Evolutionary conservation across 2,329 filamentous ascomycete species (phyloP).

Genomic region (Lasiodiplodia sp.): DNA sequence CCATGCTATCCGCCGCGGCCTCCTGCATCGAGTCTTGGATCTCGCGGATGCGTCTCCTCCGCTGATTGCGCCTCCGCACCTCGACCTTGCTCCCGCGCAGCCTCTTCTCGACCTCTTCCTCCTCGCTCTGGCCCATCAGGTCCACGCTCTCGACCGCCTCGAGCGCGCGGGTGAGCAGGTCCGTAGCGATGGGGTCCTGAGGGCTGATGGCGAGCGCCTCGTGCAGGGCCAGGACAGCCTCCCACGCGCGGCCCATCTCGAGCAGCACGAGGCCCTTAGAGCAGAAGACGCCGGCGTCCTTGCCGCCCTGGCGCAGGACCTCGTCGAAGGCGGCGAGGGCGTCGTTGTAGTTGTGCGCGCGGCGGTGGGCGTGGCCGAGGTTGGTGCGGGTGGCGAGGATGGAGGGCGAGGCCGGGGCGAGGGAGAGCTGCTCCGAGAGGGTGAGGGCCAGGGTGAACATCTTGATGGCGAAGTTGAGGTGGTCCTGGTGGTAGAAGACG

Average conservation of each 20-base stretch:
- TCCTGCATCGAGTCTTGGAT: slow-evolving; percentile 18
- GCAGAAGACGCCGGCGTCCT: slow-evolving; percentile 78
- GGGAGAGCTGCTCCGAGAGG: slow-evolving; percentile 80
- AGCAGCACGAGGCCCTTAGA: slow-evolving; percentile 86
- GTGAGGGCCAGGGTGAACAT: slow-evolving; percentile 80
- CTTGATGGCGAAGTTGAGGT: slow-evolving; percentile 75
- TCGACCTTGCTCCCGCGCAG: slow-evolving; percentile 23
- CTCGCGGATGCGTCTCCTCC: slow-evolving; percentile 15
- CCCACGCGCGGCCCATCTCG: slow-evolving; percentile 75
- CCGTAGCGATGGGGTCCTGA: slow-evolving; percentile 82
- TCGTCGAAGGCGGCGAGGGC: slow-evolving; percentile 85
- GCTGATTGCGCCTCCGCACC: slow-evolving; percentile 15
- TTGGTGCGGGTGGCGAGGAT: slow-evolving; percentile 88
- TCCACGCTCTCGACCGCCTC: slow-evolving; percentile 42
- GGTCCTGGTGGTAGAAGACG: slow-evolving; percentile 91
- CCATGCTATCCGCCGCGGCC: slow-evolving; percentile 24
- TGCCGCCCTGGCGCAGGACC: slow-evolving; percentile 81
- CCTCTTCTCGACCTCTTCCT: slow-evolving; percentile 31
- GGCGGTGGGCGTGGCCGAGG: slow-evolving; percentile 84
- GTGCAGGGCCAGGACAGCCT: slow-evolving; percentile 83
- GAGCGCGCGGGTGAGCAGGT: slow-evolving; percentile 74
- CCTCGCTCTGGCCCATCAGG: slow-evolving; percentile 33
- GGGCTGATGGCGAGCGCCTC: slow-evolving; percentile 81
- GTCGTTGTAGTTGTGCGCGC: slow-evolving; percentile 71
- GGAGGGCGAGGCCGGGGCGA: slow-evolving; percentile 71